Base-by-base conservation (phyloP, 2,329 filamentous ascomycete species). In the Pleoardoris graminearum region DNA sequence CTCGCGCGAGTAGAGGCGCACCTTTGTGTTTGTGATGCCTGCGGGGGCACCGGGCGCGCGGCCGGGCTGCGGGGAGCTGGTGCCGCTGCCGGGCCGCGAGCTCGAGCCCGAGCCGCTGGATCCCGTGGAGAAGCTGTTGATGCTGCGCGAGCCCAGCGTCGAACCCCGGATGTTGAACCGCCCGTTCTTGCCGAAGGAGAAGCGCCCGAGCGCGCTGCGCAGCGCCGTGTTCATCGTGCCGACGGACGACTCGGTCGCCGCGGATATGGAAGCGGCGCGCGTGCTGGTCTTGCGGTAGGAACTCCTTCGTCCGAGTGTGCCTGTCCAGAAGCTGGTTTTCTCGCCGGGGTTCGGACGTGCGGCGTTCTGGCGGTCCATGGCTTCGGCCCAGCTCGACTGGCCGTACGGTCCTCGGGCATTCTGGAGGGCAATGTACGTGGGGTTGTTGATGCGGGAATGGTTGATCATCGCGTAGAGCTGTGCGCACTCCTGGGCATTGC, bases 401-500 rank as follows among this genome's bases (percentile, higher is more conserved):
- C 64, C 80, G 46, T 79, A 59, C 69, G 79, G 75, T 78, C 86
- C 59, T 80, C 90, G 77, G 80, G 95, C 76, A 77, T 89, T 81
- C 80, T 90, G 82, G 79, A 91, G 61, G 72, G 87, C 70, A 79
- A 89, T 91, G 75, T 93, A 97, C 49, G 91, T 93, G 48, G 91
- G 88, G 69, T 97, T 97, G 75, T 96, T 90, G 70, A 96, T 89
- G 42, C 94, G 88, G 17, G 92, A 87, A 55, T 89, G 83, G 73
- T 97, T 95, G 56, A 97, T 92, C 37, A 93, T 84, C 66, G 83
- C 83, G 74, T 97, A 99, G 4, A 99, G 80, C 30, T 83, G 82
- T 59, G 89, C 86, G 67, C 92, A 95, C 56, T 97, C 93, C 37
- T 85, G 82, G 2, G 85, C 81, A 41, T 83, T 89, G 36, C 87